A percentile compares a stretch with the other conserved stretches of the same genome.
Evolutionary conservation across 306 rosid genomes (phyloP).

Genomic region (Pyrus communis): DNA sequence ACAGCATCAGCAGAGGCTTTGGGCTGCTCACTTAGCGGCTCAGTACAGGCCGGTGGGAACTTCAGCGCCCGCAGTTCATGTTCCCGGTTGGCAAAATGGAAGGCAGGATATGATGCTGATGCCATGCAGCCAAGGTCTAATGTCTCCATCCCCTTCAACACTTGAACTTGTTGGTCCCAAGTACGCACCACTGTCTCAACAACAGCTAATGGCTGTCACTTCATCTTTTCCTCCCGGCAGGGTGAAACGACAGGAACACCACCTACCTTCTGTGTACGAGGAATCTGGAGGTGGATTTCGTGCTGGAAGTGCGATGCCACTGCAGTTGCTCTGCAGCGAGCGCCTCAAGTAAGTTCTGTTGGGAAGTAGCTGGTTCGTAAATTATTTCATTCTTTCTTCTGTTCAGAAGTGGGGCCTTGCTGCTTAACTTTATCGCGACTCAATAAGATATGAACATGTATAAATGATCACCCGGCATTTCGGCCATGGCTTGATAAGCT

Average conservation of each 20-base stretch:
- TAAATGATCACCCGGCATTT: neutral
- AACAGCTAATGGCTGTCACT: slow-evolving; percentile 27
- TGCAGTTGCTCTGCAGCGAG: slow-evolving; percentile 42
- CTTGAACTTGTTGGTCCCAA: slow-evolving; percentile 36
- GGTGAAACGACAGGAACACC: slow-evolving; percentile 32
- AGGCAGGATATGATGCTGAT: slow-evolving; percentile 25
- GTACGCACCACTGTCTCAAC: slow-evolving; percentile 31
- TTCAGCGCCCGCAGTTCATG: slow-evolving; percentile 23
- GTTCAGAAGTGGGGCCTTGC: slow-evolving; percentile 4
- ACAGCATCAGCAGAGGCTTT: slow-evolving; percentile 23
- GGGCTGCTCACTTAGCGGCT: slow-evolving; percentile 41
- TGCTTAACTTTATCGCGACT: neutral
- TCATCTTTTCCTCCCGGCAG: slow-evolving; percentile 30
- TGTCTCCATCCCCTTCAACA: slow-evolving; percentile 32
- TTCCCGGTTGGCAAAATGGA: slow-evolving; percentile 46
- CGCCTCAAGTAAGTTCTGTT: neutral
- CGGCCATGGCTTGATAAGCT: neutral
- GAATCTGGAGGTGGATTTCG: slow-evolving; percentile 26
- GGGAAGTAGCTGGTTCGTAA: neutral
- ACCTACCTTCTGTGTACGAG: slow-evolving; percentile 31
- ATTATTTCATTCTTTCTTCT: slow-evolving; percentile 13
- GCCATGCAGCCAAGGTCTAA: slow-evolving; percentile 18
- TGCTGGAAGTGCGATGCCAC: slow-evolving; percentile 10
- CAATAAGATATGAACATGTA: slow-evolving; percentile 2
- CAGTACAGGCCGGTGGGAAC: slow-evolving; percentile 30